Percentiles rank a stretch among this genome's conserved stretches.
phyloP scores from a whole-genome alignment of 257 asterid genomes.

The Fraxinus quadrangulata region DNA sequence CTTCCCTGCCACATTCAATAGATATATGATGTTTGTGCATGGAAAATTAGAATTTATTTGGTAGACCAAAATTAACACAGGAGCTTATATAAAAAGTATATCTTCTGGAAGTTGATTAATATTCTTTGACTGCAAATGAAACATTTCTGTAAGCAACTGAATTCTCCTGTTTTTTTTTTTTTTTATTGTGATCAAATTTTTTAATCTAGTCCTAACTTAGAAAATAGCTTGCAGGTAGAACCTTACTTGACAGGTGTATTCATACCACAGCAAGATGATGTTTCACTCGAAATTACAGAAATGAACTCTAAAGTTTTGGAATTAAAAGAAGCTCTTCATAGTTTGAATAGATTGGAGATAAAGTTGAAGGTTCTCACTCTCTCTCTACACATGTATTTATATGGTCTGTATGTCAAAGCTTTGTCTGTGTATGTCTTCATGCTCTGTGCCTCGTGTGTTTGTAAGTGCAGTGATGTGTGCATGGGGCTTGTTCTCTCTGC shows the following conservation, averaged over 20 bases:
- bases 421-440: neutral
- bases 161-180: neutral
- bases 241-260: constrained; percentile 76
- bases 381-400: neutral
- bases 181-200: neutral
- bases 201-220: constrained; percentile 27
- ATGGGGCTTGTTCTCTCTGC: neutral
- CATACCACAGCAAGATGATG: constrained; percentile 55
- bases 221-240: constrained; percentile 51
- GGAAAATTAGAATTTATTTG: neutral
- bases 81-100: neutral
- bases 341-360: constrained; percentile 74
- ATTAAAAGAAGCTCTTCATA: constrained; percentile 61
- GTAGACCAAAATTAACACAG: neutral
- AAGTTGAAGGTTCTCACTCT: constrained; percentile 65
- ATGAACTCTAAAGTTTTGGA: constrained; percentile 47
- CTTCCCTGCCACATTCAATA: neutral
- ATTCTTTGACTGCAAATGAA: neutral
- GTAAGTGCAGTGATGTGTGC: neutral
- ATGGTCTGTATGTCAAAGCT: neutral
- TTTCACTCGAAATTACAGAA: constrained; percentile 35
- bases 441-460: neutral
- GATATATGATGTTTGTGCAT: neutral
- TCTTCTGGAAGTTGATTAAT: neutral
- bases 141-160: neutral